These are phyloP conservation scores for Coccomyxa sp. DNA, from an alignment of 139 green algal genomes.

Conservation along the genomic window DNA sequence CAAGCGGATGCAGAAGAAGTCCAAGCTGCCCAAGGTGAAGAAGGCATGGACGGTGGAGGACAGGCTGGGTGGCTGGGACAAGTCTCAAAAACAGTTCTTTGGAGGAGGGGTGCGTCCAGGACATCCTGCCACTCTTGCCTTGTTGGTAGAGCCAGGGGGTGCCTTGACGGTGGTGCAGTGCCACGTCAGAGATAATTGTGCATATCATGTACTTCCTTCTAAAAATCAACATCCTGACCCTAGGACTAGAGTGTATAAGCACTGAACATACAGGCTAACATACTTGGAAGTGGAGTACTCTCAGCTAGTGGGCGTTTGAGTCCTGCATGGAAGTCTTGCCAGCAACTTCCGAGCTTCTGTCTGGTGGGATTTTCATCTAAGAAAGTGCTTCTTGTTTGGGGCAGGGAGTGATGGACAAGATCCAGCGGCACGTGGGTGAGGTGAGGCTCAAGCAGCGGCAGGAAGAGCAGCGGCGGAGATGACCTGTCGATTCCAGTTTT, in stretches of 20 bases:
- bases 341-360: no score
- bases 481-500: no score
- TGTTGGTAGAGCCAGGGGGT: background rate
- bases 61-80: conserved; percentile 61
- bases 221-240: no score
- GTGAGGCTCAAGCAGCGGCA: conserved; percentile 25
- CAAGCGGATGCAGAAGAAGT: background rate
- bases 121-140: background rate
- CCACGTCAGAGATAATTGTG: background rate
- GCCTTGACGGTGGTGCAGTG: background rate
- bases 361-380: background rate
- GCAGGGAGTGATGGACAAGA: conserved; percentile 59
- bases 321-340: background rate
- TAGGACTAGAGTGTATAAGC: no score
- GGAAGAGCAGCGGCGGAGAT: background rate
- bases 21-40: conserved; percentile 34
- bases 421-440: conserved; percentile 52
- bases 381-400: background rate
- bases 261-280: background rate
- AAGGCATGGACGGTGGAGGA: conserved; percentile 66
- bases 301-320: background rate
- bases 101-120: conserved; percentile 26
- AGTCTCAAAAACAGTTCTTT: conserved; percentile 63
- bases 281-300: background rate
- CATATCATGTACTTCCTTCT: background rate